phyloP scores from a whole-genome alignment of 163 green algal species.

The Trebouxiophyceae sp. region DNA sequence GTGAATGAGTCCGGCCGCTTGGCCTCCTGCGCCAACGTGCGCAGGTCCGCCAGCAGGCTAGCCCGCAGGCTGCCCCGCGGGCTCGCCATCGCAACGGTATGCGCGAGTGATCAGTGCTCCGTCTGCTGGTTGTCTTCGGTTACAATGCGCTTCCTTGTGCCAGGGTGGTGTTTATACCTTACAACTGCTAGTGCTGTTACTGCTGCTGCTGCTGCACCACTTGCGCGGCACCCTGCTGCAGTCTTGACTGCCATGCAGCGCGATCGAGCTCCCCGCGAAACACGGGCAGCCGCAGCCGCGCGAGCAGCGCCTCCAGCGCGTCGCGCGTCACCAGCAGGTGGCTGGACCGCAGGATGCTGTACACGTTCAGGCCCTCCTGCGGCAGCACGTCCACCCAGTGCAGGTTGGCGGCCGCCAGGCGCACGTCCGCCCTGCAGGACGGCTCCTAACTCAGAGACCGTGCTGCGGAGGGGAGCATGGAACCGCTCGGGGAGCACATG shows the following conservation, averaged over 20 bases:
- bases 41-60: constrained; percentile 30
- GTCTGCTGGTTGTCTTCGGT: too few relatives aligned
- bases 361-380: constrained; percentile 71
- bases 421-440: constrained; percentile 29
- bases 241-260: neutral
- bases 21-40: constrained; percentile 43
- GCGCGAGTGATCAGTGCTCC: too few relatives aligned
- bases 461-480: too few relatives aligned
- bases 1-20: constrained; percentile 44
- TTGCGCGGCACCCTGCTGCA: too few relatives aligned
- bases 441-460: too few relatives aligned
- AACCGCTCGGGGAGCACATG: too few relatives aligned
- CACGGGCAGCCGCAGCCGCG: constrained; percentile 1
- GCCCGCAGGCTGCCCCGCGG: too few relatives aligned
- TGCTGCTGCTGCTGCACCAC: too few relatives aligned
- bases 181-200: too few relatives aligned
- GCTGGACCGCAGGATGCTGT: constrained; percentile 74
- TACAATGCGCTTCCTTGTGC: too few relatives aligned
- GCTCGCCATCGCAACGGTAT: too few relatives aligned
- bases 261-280: neutral
- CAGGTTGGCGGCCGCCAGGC: constrained; percentile 47
- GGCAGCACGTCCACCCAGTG: constrained; percentile 58
- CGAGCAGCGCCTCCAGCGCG: constrained; percentile 21
- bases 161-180: too few relatives aligned
- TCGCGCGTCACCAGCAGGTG: constrained; percentile 62